A percentile compares a stretch with the other conserved stretches of the same genome.
These are phyloP conservation scores for Arachis hypogaea DNA, from an alignment of 306 rosid genomes.

Conservation along the genomic window DNA sequence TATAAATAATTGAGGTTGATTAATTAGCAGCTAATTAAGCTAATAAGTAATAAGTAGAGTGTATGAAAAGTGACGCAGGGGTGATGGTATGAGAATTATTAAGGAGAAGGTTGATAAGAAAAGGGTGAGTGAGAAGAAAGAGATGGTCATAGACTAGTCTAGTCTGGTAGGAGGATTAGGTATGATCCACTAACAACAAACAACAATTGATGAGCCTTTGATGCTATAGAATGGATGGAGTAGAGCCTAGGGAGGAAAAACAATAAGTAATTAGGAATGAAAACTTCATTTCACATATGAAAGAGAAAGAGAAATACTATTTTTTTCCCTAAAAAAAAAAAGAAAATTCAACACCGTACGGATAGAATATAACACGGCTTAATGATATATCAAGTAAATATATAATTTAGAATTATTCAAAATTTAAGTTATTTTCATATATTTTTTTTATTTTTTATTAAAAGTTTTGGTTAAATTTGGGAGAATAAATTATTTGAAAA, in stretches of 20 bases:
- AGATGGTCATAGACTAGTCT: neutral
- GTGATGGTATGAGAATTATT: constrained; percentile 32
- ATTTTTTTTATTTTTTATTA: too few relatives aligned
- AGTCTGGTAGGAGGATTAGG: neutral
- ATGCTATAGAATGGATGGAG: neutral
- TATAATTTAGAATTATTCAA: too few relatives aligned
- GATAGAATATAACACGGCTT: too few relatives aligned
- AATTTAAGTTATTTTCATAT: too few relatives aligned
- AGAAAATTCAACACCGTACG: neutral
- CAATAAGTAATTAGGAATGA: neutral
- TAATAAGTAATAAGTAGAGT: neutral
- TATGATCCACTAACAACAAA: neutral
- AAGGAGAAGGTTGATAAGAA: neutral
- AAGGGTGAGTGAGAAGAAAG: constrained; percentile 26
- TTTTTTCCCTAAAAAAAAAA: neutral
- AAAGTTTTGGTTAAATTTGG: too few relatives aligned
- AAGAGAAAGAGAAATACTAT: constrained; percentile 14
- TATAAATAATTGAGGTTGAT: neutral
- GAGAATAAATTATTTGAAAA: too few relatives aligned
- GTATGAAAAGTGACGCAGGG: constrained; percentile 33
- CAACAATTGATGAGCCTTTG: neutral
- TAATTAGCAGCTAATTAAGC: too few relatives aligned
- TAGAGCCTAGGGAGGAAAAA: neutral
- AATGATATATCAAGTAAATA: too few relatives aligned
- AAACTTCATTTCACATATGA: neutral